These are phyloP conservation scores for Colletotrichum graminicola DNA, from an alignment of 2,329 filamentous ascomycete genomes.

Conservation along the genomic window DNA sequence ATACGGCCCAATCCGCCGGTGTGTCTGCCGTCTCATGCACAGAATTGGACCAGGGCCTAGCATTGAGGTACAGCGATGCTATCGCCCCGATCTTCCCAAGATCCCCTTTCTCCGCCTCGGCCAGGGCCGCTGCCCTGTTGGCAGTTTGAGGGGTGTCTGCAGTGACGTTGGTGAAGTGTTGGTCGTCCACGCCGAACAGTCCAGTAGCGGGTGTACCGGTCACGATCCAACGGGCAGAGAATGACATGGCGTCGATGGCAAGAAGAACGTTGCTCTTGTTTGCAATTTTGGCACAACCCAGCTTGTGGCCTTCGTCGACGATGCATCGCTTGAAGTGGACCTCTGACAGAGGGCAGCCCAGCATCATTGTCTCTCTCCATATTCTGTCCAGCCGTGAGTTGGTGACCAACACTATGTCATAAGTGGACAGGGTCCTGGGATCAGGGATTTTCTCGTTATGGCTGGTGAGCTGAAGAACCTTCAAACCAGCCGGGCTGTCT, in stretches of 20 bases:
- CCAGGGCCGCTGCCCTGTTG: constrained; percentile 7
- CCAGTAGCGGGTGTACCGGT: constrained; percentile 91
- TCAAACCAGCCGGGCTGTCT: constrained; percentile 60
- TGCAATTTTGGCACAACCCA: constrained; percentile 73
- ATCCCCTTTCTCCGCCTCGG: constrained; percentile 66
- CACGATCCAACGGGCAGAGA: constrained; percentile 87
- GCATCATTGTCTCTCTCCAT: constrained; percentile 52
- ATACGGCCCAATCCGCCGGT: constrained; percentile 76
- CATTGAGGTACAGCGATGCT: constrained; percentile 77
- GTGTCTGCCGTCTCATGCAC: constrained; percentile 65
- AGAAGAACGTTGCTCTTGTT: constrained; percentile 68
- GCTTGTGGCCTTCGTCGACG: constrained; percentile 90
- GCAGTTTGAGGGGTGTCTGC: constrained; percentile 10
- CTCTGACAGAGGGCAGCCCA: constrained; percentile 71
- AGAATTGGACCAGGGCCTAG: constrained; percentile 82
- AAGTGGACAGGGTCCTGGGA: constrained; percentile 68
- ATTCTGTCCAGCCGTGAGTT: constrained; percentile 77
- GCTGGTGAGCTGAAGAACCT: constrained; percentile 71
- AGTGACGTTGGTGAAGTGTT: constrained; percentile 7
- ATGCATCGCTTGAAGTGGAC: constrained; percentile 91
- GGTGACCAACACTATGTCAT: constrained; percentile 84
- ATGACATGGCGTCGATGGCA: constrained; percentile 65
- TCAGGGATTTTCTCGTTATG: constrained; percentile 67
- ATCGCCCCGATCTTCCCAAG: constrained; percentile 75
- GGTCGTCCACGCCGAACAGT: constrained; percentile 74